These are phyloP conservation scores for Sporothrix brasiliensis DNA, from an alignment of 2,329 filamentous ascomycete species.

Conservation along the genomic window DNA sequence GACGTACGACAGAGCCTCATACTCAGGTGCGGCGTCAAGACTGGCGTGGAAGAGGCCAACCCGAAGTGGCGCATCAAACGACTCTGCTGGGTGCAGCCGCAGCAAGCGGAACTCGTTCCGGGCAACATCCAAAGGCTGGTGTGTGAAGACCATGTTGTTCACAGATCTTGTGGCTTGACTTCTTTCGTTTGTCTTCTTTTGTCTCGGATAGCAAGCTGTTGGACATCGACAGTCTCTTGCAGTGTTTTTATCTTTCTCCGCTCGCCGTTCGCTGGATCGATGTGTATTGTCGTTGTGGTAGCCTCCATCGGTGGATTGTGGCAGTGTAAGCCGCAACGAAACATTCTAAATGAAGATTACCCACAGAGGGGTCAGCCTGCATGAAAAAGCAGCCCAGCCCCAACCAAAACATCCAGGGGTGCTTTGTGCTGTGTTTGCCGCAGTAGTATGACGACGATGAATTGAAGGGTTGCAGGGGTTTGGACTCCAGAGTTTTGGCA, in stretches of 20 bases:
- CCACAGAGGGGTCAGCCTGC: slow-evolving; percentile 15
- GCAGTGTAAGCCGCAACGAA: slow-evolving; percentile 9
- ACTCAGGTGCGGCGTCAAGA: slow-evolving; percentile 26
- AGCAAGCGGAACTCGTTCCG: slow-evolving; percentile 34
- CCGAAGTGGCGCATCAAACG: slow-evolving; percentile 22
- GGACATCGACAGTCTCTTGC: not conserved
- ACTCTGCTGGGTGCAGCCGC: slow-evolving; percentile 28
- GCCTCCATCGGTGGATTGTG: slow-evolving; percentile 8
- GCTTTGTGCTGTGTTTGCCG: not conserved
- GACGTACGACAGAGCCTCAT: slow-evolving; percentile 35
- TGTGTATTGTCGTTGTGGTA: not conserved
- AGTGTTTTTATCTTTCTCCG: not conserved
- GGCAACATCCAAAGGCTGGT: slow-evolving; percentile 14
- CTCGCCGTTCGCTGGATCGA: not conserved
- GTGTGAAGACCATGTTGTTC: slow-evolving; percentile 6
- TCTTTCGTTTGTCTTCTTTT: not conserved
- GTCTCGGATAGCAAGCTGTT: not conserved
- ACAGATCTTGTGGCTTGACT: not conserved
- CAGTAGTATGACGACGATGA: not conserved
- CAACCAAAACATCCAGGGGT: not conserved
- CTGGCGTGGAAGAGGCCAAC: slow-evolving; percentile 22
- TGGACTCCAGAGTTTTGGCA: not conserved
- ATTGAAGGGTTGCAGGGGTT: not conserved
- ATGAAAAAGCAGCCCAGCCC: slow-evolving; percentile 6
- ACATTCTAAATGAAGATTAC: not conserved